Conservation (phyloP, 495 filamentous ascomycete species). For the Aspergillus diversus region DNA sequence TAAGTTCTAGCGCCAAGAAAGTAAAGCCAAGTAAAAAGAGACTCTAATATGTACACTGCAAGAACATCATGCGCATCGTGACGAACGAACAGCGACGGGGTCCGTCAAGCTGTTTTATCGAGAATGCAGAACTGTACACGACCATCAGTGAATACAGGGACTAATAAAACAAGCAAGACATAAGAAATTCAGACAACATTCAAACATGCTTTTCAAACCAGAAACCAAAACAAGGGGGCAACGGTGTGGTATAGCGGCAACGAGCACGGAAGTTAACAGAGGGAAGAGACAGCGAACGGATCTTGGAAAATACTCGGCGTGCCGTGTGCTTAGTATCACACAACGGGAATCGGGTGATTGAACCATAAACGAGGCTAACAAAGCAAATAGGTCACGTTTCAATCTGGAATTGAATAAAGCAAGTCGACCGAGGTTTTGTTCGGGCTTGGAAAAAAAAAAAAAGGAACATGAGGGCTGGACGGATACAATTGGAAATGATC, state of each 20-base stretch:
- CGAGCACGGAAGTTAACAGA: conserved; percentile 22
- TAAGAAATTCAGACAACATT: background rate
- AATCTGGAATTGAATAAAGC: too few species aligned
- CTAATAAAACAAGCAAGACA: conserved; percentile 7
- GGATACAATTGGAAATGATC: background rate
- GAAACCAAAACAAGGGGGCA: conserved; percentile 9
- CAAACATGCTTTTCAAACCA: conserved; percentile 24
- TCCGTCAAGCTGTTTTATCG: conserved; percentile 20
- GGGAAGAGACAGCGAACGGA: conserved; percentile 17
- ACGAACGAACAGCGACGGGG: conserved; percentile 25
- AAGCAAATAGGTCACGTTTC: conserved; percentile 10
- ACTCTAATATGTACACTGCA: conserved; percentile 51
- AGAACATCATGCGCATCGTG: conserved; percentile 29
- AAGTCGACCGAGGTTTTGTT: too few species aligned
- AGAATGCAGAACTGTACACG: conserved; percentile 29
- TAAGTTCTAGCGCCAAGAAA: conserved; percentile 44
- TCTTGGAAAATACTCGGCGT: conserved; percentile 12
- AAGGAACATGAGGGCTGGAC: background rate
- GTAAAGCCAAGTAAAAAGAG: conserved; percentile 27
- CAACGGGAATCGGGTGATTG: conserved; percentile 3
- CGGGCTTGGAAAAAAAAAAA: conserved; percentile 1
- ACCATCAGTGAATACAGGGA: conserved; percentile 25
- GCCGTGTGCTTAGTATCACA: conserved; percentile 14
- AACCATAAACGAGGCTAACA: background rate
- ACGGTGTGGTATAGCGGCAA: conserved; percentile 31